Percentiles rank a stretch among this genome's conserved stretches.
These are phyloP conservation scores for Pseudocercospora fijiensis DNA, from an alignment of 2,329 filamentous ascomycete species.

Conservation along the genomic window DNA sequence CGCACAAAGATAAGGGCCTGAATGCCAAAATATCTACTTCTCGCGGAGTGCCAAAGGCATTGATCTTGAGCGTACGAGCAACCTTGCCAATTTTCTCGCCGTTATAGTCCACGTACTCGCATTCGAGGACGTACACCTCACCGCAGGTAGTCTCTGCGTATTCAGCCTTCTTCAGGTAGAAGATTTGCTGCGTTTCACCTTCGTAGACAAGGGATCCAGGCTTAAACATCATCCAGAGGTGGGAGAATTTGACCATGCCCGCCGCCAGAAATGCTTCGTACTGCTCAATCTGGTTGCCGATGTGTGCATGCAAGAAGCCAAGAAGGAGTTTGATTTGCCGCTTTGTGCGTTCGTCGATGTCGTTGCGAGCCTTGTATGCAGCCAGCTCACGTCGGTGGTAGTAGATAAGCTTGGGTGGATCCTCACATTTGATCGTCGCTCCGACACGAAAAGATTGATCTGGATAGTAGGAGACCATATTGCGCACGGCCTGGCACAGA, in stretches of 20 bases:
- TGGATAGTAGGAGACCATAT: slow-evolving; percentile 2
- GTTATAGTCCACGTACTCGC: slow-evolving; percentile 9
- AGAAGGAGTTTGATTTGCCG: not conserved
- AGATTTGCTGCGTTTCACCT: slow-evolving; percentile 15
- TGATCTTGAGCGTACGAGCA: not conserved
- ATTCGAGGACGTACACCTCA: slow-evolving; percentile 2
- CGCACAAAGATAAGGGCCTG: not conserved
- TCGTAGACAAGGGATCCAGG: slow-evolving; percentile 36
- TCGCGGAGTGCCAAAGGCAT: slow-evolving; percentile 3
- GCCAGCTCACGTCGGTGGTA: slow-evolving; percentile 2
- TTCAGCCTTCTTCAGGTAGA: not conserved
- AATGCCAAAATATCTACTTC: not conserved
- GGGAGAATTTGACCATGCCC: slow-evolving; percentile 13
- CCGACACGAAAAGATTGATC: slow-evolving; percentile 8
- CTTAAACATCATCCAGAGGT: slow-evolving; percentile 48
- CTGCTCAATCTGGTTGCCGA: slow-evolving; percentile 4
- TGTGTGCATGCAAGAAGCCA: slow-evolving; percentile 6
- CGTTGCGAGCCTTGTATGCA: not conserved
- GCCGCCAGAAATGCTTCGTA: slow-evolving; percentile 1
- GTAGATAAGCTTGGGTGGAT: slow-evolving; percentile 7
- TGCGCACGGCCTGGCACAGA: not conserved
- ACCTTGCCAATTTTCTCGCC: slow-evolving; percentile 6
- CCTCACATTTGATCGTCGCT: slow-evolving; percentile 9
- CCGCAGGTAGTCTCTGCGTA: slow-evolving; percentile 7
- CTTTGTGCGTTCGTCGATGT: not conserved